Evolutionary conservation across 139 green algal species (phyloP).

Genomic region (Closterium sp.): DNA sequence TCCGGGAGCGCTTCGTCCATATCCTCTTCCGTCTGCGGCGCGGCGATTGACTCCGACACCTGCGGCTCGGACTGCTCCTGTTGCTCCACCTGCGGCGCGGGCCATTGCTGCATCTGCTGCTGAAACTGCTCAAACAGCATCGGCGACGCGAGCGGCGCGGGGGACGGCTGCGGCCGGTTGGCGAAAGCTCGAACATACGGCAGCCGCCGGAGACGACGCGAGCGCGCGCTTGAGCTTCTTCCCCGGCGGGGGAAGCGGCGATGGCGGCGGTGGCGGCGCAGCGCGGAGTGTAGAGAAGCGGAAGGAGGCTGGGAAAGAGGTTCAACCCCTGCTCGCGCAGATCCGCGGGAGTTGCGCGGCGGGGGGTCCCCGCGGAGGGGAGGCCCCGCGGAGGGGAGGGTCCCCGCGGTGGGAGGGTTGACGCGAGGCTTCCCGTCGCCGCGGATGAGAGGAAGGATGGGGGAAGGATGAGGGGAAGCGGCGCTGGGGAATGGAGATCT

Average conservation of each 20-base stretch:
- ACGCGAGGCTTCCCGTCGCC: too few species aligned
- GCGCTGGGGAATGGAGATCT: neutral
- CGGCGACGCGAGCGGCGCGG: neutral
- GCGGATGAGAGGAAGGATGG: neutral
- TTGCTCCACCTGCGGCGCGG: neutral
- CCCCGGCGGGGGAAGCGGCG: neutral
- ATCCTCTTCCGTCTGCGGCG: neutral
- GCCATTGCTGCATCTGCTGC: neutral
- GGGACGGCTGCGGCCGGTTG: neutral
- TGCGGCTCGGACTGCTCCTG: slow-evolving; percentile 2
- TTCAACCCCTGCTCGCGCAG: neutral
- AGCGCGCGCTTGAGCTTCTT: neutral
- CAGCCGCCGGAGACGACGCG: neutral
- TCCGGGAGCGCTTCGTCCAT: neutral
- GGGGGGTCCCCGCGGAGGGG: too few species aligned
- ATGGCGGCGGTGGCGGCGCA: neutral
- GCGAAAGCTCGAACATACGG: neutral
- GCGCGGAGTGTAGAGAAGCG: neutral
- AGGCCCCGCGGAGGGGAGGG: too few species aligned
- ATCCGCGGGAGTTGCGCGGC: neutral
- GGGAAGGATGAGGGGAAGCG: neutral
- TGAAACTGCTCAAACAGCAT: neutral
- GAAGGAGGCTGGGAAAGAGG: neutral
- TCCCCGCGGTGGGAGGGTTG: too few species aligned
- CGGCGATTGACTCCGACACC: neutral